phyloP scores from a whole-genome alignment of 2,329 filamentous ascomycete species.

The Shiraia sp. region DNA sequence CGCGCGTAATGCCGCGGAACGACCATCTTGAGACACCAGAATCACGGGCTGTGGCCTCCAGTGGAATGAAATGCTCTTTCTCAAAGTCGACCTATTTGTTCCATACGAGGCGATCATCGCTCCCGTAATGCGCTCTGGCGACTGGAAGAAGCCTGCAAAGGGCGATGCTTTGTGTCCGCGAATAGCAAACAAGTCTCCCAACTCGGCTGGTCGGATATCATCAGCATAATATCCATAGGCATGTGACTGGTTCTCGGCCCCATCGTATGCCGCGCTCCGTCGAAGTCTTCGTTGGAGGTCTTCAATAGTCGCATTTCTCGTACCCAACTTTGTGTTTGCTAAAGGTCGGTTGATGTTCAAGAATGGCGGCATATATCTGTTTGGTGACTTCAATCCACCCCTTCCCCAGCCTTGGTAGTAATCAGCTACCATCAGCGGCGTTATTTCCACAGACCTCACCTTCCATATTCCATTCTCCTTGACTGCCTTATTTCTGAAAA shows the following conservation, averaged over 20 bases:
- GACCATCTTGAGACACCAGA: conserved; percentile 30
- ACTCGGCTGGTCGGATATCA: conserved; percentile 20
- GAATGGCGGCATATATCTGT: conserved; percentile 18
- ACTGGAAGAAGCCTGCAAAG: conserved; percentile 28
- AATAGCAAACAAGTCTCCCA: conserved; percentile 27
- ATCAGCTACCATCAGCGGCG: conserved; percentile 23
- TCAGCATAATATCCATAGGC: conserved; percentile 28
- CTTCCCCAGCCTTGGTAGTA: conserved; percentile 29
- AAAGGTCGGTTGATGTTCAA: conserved; percentile 5
- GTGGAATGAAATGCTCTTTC: conserved; percentile 27
- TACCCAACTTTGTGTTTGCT: background rate
- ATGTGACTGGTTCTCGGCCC: conserved; percentile 25
- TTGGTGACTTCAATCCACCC: conserved; percentile 13
- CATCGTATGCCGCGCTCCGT: conserved; percentile 26
- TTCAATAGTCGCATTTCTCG: conserved; percentile 4
- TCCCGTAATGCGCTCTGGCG: conserved; percentile 21
- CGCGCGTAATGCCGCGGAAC: conserved; percentile 24
- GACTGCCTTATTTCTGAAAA: conserved; percentile 24
- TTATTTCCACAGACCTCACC: conserved; percentile 17
- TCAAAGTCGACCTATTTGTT: conserved; percentile 20
- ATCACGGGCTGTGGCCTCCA: conserved; percentile 32
- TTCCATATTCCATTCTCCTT: conserved; percentile 26
- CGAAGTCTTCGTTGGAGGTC: conserved; percentile 22
- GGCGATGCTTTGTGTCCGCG: conserved; percentile 27
- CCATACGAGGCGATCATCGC: conserved; percentile 26